A percentile compares a stretch with the other conserved stretches of the same genome.
Conservation (phyloP, 345 rosid genomes). For the Rhodamnia rubescens region DNA sequence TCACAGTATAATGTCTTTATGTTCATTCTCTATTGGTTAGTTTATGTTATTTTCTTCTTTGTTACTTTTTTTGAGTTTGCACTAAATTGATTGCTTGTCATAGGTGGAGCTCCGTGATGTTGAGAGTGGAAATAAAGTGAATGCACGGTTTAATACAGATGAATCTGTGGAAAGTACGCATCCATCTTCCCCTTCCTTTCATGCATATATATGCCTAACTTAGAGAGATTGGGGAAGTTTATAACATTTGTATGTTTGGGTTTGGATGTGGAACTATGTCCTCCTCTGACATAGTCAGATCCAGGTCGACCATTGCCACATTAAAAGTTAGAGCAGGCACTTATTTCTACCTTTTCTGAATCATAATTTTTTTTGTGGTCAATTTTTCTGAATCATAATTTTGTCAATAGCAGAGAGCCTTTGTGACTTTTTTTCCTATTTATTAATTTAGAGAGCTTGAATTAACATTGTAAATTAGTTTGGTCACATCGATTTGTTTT, state of each 20-base stretch:
- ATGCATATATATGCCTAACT: background rate
- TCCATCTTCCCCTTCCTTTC: background rate
- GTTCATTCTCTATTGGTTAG: background rate
- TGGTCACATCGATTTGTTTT: background rate
- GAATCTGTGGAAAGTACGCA: slow-evolving; percentile 82
- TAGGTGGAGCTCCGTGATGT: slow-evolving; percentile 93
- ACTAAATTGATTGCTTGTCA: background rate
- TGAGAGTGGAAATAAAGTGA: slow-evolving; percentile 74
- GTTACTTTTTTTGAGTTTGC: background rate
- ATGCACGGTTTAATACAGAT: slow-evolving; percentile 73
- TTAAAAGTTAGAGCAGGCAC: background rate
- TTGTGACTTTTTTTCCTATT: too few relatives aligned
- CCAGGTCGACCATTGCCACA: background rate
- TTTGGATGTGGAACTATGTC: background rate
- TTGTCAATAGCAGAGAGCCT: too few relatives aligned
- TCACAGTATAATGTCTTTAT: background rate
- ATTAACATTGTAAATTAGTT: too few relatives aligned
- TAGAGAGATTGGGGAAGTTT: background rate
- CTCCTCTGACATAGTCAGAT: background rate
- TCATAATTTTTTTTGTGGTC: too few relatives aligned
- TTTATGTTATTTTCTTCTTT: background rate
- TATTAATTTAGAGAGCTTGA: too few relatives aligned
- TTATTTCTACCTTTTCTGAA: background rate
- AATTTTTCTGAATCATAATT: too few relatives aligned
- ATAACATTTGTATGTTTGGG: background rate